phyloP scores from a whole-genome alignment of 2,329 filamentous ascomycete genomes.

The Pseudogymnoascus sp. region DNA sequence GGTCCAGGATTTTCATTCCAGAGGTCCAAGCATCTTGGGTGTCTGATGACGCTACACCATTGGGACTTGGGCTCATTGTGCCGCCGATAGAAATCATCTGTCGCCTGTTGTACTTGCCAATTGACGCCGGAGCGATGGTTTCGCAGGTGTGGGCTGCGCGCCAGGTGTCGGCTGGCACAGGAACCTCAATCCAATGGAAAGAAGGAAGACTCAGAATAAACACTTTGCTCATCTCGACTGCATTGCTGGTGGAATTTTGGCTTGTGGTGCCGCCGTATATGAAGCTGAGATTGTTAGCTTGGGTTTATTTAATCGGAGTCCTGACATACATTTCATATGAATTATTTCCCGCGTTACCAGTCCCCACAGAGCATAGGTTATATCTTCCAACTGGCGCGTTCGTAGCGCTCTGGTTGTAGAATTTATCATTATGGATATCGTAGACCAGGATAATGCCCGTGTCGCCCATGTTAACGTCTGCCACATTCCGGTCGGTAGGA shows the following conservation, averaged over 20 bases:
- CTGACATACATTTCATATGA: conserved; percentile 14
- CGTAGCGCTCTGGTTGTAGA: conserved; percentile 11
- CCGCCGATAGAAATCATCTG: conserved; percentile 18
- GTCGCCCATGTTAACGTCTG: not conserved
- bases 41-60: not conserved
- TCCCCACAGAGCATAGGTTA: conserved; percentile 8
- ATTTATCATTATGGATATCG: conserved; percentile 11
- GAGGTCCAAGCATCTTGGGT: not conserved
- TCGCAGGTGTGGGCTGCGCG: conserved; percentile 13
- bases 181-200: conserved; percentile 17
- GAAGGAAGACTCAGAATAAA: conserved; percentile 18
- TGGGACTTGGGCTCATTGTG: not conserved
- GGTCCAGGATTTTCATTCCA: conserved; percentile 16
- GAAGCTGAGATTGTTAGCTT: conserved; percentile 8
- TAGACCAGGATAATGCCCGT: conserved; percentile 10
- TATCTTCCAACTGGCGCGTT: conserved; percentile 7
- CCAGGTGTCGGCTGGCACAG: conserved; percentile 7
- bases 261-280: conserved; percentile 8
- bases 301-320: not conserved
- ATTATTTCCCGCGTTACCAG: conserved; percentile 9
- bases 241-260: not conserved
- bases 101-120: conserved; percentile 2
- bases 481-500: conserved; percentile 1
- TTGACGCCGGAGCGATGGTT: conserved; percentile 10
- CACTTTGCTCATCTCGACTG: conserved; percentile 9